Percentiles rank a stretch among this genome's conserved stretches.
Conservation (phyloP, 768 basidiomycete genomes). For the Pleurotus salmoneostramineus region DNA sequence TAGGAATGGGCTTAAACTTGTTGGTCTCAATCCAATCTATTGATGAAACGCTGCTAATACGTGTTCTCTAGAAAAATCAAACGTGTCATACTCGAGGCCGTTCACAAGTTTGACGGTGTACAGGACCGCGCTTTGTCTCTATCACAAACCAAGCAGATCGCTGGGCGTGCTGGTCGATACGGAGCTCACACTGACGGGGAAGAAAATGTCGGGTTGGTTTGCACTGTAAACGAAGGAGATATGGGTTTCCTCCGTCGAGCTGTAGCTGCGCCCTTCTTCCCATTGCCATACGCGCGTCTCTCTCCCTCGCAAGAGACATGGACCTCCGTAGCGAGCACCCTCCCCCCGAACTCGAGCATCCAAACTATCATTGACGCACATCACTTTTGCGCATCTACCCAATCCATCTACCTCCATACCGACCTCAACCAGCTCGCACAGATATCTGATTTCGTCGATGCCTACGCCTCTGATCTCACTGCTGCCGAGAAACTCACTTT, state of each 20-base stretch:
- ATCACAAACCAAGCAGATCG: conserved; percentile 91
- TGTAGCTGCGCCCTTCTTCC: conserved; percentile 44
- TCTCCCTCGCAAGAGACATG: conserved; percentile 17
- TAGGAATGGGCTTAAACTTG: conserved; percentile 98
- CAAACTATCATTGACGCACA: conserved; percentile 45
- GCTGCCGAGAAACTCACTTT: conserved; percentile 41
- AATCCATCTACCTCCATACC: conserved; percentile 37
- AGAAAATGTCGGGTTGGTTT: conserved; percentile 61
- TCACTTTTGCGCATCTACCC: conserved; percentile 41
- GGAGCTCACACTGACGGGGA: conserved; percentile 47
- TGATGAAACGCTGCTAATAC: not conserved
- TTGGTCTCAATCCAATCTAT: conserved; percentile 34
- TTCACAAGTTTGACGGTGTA: conserved; percentile 63
- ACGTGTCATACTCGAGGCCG: conserved; percentile 72
- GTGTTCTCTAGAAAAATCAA: conserved; percentile 80
- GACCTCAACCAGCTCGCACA: not conserved
- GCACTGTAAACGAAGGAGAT: conserved; percentile 63
- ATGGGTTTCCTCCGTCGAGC: conserved; percentile 56
- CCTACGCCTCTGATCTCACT: conserved; percentile 29
- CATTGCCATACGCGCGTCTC: conserved; percentile 53
- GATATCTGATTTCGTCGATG: conserved; percentile 42
- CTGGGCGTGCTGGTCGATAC: conserved; percentile 89
- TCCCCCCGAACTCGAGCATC: conserved; percentile 39
- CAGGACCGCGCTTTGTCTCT: conserved; percentile 44
- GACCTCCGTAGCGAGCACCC: conserved; percentile 21